Base-by-base conservation (phyloP, 495 filamentous ascomycete species). In the Geoglossum glabrum region DNA sequence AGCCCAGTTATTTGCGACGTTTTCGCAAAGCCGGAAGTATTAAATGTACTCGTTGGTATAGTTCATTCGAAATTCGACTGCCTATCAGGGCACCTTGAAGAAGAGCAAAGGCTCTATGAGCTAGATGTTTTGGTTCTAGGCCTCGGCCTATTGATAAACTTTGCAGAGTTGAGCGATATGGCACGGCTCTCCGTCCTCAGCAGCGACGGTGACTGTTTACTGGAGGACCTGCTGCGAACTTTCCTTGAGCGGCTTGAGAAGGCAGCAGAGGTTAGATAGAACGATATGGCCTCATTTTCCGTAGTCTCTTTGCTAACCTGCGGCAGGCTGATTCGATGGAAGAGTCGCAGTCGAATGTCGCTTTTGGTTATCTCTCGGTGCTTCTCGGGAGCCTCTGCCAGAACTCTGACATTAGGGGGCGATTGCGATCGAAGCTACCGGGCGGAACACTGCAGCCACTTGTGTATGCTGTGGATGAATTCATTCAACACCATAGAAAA, bases 301-400 rank as follows among this genome's bases (percentile, higher is more conserved):
- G n/a, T 10, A 46, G 49, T 19, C 9, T 5, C 19, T n/a, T 55
- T 27, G 34, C 25, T 61, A 54, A 57, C 51, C 13, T 56, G 34
- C 25, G 21, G 21, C 60, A 95, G 87, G 89, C 86, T 57, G 81
- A 86, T 66, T 92, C 88, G 0, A 77, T 90, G 64, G 76, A 87
- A 66, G 86, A 87, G 63, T 81, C 83, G n/a, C 82, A 84, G 55
- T 77, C 81, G 55, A 95, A 90, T 66, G 88, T 99, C 30, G 85
- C 86, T 1, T 81, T 90, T 59, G 93, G 93, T 28, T 99, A 95
- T 64, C 74, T 99, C 45, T 81, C 90, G 0, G 80, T 97, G 4
- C 73, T 96, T 3, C 72, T 99, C 11, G 83, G 86, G 28, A 86
- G 84, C 54, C 73, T 96, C 17, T 88, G 84, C 64, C 71, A 90